Percentiles rank a stretch among this genome's conserved stretches.
phyloP scores from a whole-genome alignment of 257 asterid genomes.

The Agastache rugosa region DNA sequence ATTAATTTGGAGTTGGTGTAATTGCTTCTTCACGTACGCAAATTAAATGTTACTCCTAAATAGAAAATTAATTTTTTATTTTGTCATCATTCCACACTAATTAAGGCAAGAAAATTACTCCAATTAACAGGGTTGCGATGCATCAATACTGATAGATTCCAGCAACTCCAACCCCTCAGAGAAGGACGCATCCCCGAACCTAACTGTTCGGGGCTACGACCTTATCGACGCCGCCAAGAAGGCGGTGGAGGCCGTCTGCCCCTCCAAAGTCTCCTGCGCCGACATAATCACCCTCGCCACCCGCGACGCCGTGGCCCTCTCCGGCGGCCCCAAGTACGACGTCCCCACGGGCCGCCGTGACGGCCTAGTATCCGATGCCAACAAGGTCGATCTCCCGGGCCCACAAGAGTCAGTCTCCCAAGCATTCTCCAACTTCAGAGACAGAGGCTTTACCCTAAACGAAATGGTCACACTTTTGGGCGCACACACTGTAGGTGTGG shows the following conservation, averaged over 20 bases:
- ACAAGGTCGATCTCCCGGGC: conserved; percentile 64
- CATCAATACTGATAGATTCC: conserved; percentile 57
- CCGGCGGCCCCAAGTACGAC: conserved; percentile 66
- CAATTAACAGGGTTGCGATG: conserved; percentile 56
- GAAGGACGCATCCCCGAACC: conserved; percentile 54
- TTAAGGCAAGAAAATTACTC: no score
- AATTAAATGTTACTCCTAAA: no score
- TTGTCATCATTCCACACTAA: no score
- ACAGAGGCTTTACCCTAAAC: conserved; percentile 49
- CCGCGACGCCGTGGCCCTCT: conserved; percentile 68
- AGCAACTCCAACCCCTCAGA: conserved; percentile 47
- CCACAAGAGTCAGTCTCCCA: conserved; percentile 46
- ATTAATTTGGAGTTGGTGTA: no score
- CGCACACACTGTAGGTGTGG: conserved; percentile 76
- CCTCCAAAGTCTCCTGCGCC: conserved; percentile 74
- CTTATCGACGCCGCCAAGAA: conserved; percentile 67
- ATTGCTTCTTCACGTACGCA: no score
- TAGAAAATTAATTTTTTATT: no score
- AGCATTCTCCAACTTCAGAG: conserved; percentile 50
- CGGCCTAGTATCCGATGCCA: conserved; percentile 54
- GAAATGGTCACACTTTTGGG: conserved; percentile 85
- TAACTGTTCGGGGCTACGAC: conserved; percentile 61
- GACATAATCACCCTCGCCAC: conserved; percentile 80
- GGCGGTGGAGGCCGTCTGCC: conserved; percentile 56
- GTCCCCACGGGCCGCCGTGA: conserved; percentile 72